These are phyloP conservation scores for Xylaria bambusicola DNA, from an alignment of 495 filamentous ascomycete species.

Conservation along the genomic window DNA sequence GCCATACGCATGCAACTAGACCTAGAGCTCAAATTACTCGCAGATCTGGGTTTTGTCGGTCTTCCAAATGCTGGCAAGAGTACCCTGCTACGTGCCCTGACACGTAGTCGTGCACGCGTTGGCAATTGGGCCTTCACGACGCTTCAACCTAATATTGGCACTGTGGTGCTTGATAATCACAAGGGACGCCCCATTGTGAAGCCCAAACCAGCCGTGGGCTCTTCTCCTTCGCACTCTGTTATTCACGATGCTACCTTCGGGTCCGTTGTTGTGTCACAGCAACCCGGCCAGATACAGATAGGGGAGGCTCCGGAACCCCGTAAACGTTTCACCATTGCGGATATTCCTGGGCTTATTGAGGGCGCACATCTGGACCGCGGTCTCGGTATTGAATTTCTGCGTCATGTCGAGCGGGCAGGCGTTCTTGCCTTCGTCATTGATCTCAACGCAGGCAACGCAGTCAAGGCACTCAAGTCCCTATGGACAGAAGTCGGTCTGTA, in stretches of 20 bases:
- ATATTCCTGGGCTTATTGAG: constrained; percentile 90
- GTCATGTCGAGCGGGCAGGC: constrained; percentile 90
- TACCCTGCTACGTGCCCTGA: constrained; percentile 84
- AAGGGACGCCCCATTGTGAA: constrained; percentile 57
- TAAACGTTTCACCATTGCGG: constrained; percentile 87
- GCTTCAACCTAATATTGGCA: constrained; percentile 89
- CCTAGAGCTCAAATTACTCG: constrained; percentile 91
- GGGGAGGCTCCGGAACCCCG: constrained; percentile 47
- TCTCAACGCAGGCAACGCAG: constrained; percentile 75
- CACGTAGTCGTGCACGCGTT: constrained; percentile 80
- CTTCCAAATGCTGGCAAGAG: constrained; percentile 96
- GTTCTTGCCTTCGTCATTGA: constrained; percentile 94
- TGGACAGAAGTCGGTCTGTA: constrained; percentile 91
- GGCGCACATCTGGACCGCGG: constrained; percentile 92
- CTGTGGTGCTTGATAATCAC: constrained; percentile 84
- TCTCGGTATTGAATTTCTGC: constrained; percentile 85
- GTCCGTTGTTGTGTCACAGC: constrained; percentile 27
- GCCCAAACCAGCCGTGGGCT: constrained; percentile 31
- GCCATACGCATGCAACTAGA: constrained; percentile 78
- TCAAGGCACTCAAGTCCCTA: constrained; percentile 71
- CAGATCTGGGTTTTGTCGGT: constrained; percentile 91
- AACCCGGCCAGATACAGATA: constrained; percentile 5
- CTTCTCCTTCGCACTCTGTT: constrained; percentile 40
- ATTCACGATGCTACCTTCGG: constrained; percentile 32
- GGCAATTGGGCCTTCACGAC: constrained; percentile 98